Percentiles rank a stretch among this genome's conserved stretches.
Conservation (phyloP, 371 early-diverging fungal species). For the Mortierella polycephala region DNA sequence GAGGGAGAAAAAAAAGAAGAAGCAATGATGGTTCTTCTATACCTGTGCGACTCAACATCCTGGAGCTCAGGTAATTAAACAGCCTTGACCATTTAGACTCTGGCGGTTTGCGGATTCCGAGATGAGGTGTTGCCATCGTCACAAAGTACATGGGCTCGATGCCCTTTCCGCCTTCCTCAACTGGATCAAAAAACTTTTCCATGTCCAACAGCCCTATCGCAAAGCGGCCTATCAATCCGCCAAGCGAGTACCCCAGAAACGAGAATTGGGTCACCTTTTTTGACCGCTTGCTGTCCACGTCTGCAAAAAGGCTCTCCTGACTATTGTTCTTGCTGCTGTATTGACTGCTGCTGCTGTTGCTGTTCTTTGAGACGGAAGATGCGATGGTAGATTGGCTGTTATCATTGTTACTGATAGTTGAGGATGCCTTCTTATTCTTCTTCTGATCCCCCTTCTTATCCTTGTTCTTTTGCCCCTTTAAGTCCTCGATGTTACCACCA, state of each 20-base stretch:
- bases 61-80: constrained; percentile 64
- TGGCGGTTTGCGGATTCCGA: constrained; percentile 67
- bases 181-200: constrained; percentile 63
- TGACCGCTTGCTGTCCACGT: background rate
- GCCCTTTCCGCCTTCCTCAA: constrained; percentile 63
- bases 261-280: constrained; percentile 67
- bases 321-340: constrained; percentile 17
- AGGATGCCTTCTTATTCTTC: background rate
- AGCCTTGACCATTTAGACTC: constrained; percentile 47
- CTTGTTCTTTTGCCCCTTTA: constrained; percentile 41
- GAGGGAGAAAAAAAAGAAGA: background rate
- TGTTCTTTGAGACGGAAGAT: background rate
- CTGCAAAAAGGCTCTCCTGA: background rate
- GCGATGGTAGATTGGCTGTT: background rate
- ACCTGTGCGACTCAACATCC: constrained; percentile 66
- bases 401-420: too few relatives aligned
- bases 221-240: constrained; percentile 82
- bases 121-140: constrained; percentile 85
- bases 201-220: constrained; percentile 73
- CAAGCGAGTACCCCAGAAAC: constrained; percentile 84
- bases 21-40: background rate
- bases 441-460: constrained; percentile 8
- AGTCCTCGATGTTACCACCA: constrained; percentile 41
- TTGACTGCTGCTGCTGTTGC: too few relatives aligned
- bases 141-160: constrained; percentile 45